These are phyloP conservation scores for Zygosaccharomyces pseudobailii DNA, from an alignment of 1,139 yeast species.

Conservation along the genomic window DNA sequence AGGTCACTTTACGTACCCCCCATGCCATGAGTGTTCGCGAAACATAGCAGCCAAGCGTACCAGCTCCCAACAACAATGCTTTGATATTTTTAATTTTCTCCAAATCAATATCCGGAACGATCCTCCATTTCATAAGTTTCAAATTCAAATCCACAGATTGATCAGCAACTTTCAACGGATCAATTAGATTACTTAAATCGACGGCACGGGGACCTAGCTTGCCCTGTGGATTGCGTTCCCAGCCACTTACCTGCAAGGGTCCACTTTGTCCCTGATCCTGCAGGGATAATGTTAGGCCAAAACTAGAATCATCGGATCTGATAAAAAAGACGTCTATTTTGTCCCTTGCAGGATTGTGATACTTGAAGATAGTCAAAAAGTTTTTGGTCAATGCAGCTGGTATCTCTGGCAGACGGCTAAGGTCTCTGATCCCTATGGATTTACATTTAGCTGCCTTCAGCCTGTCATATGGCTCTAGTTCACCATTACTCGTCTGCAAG, in stretches of 20 bases:
- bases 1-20: slow-evolving; percentile 83
- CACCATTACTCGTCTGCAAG: slow-evolving; percentile 18
- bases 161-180: slow-evolving; percentile 76
- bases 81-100: slow-evolving; percentile 55
- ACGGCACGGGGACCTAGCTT: slow-evolving; percentile 78
- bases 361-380: slow-evolving; percentile 51
- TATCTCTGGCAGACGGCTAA: slow-evolving; percentile 43
- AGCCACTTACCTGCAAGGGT: slow-evolving; percentile 57
- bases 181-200: slow-evolving; percentile 71
- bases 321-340: slow-evolving; percentile 41
- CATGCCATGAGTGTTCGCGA: slow-evolving; percentile 83
- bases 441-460: slow-evolving; percentile 12
- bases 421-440: slow-evolving; percentile 56
- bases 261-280: slow-evolving; percentile 5
- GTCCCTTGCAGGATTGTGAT: slow-evolving; percentile 35
- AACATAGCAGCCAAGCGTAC: slow-evolving; percentile 91
- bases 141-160: slow-evolving; percentile 90
- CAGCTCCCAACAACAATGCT: slow-evolving; percentile 86
- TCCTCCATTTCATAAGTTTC: slow-evolving; percentile 94
- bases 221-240: slow-evolving; percentile 80
- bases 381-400: slow-evolving; percentile 68
- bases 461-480: slow-evolving; percentile 18
- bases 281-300: slow-evolving; percentile 20
- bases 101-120: slow-evolving; percentile 75
- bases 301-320: slow-evolving; percentile 31